phyloP scores from a whole-genome alignment of 2,329 filamentous ascomycete species.

The Catunica adiposa region DNA sequence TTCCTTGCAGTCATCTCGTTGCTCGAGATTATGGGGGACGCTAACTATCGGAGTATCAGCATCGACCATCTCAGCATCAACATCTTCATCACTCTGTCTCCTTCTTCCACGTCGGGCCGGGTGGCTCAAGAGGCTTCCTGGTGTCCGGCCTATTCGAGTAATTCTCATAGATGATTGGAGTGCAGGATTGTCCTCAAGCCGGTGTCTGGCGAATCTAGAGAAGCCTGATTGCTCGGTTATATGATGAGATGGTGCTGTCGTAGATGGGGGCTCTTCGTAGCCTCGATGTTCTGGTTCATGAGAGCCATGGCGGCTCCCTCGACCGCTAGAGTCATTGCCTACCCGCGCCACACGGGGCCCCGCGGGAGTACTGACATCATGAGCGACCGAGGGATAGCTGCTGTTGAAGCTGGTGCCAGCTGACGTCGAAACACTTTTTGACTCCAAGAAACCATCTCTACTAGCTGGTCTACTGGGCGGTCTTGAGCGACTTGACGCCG shows the following conservation, averaged over 20 bases:
- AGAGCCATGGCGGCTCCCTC: constrained; percentile 10
- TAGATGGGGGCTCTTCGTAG: constrained; percentile 7
- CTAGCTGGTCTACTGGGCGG: constrained; percentile 26
- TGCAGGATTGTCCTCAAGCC: constrained; percentile 45
- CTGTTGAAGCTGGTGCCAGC: constrained; percentile 11
- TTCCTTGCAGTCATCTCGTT: constrained; percentile 24
- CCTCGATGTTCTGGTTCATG: constrained; percentile 4
- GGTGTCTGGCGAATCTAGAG: constrained; percentile 34
- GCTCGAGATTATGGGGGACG: constrained; percentile 26
- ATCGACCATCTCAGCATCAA: constrained; percentile 25
- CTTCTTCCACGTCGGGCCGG: constrained; percentile 61
- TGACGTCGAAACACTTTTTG: constrained; percentile 18
- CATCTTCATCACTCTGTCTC: constrained; percentile 51
- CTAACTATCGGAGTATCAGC: constrained; percentile 21
- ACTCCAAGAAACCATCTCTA: constrained; percentile 27
- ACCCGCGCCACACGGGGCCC: constrained; percentile 39
- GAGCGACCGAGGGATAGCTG: constrained; percentile 7
- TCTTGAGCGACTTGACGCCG: constrained; percentile 19
- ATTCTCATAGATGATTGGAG: constrained; percentile 60
- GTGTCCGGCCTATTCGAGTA: constrained; percentile 58
- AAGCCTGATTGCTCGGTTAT: constrained; percentile 18
- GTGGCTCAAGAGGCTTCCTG: constrained; percentile 63
- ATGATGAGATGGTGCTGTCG: constrained; percentile 4
- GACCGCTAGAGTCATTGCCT: constrained; percentile 27
- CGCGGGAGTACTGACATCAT: constrained; percentile 36